phyloP scores from a whole-genome alignment of 1,284 basidiomycete genomes.

The Hortiboletus rubellus region DNA sequence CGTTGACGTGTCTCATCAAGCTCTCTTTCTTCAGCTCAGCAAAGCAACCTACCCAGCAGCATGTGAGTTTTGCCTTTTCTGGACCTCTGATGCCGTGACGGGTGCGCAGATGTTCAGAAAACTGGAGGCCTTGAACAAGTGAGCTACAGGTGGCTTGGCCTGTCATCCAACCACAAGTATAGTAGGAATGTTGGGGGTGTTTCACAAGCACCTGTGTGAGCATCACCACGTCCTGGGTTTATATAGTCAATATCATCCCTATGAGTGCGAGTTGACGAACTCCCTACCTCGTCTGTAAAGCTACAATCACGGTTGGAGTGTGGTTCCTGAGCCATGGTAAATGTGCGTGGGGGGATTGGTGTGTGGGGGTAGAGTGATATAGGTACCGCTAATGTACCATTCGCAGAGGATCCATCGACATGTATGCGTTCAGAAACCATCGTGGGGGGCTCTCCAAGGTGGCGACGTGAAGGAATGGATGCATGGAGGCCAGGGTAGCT shows the following conservation, averaged over 20 bases:
- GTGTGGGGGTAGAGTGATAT: background rate
- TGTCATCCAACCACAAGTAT: constrained; percentile 22
- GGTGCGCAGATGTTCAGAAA: constrained; percentile 29
- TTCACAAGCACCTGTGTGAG: background rate
- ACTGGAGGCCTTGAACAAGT: constrained; percentile 7
- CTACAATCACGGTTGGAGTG: constrained; percentile 1
- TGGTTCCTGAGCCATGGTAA: constrained; percentile 1
- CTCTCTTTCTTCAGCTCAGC: constrained; percentile 32
- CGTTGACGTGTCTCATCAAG: constrained; percentile 27
- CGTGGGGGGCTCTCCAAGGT: constrained; percentile 27
- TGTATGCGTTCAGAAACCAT: constrained; percentile 19
- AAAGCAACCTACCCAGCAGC: constrained; percentile 23
- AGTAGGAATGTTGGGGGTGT: constrained; percentile 2
- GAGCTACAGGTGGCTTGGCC: background rate
- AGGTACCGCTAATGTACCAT: constrained; percentile 8
- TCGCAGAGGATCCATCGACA: constrained; percentile 10
- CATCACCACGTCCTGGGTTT: constrained; percentile 7
- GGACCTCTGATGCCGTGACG: constrained; percentile 18
- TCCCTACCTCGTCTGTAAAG: constrained; percentile 9
- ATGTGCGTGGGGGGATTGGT: background rate
- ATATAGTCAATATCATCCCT: constrained; percentile 3
- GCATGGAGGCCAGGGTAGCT: constrained; percentile 15
- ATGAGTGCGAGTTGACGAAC: background rate
- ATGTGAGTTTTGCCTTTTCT: constrained; percentile 14
- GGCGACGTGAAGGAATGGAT: constrained; percentile 17